phyloP scores from a whole-genome alignment of 352 stramenopile species.

The Phytophthora fragariae region DNA sequence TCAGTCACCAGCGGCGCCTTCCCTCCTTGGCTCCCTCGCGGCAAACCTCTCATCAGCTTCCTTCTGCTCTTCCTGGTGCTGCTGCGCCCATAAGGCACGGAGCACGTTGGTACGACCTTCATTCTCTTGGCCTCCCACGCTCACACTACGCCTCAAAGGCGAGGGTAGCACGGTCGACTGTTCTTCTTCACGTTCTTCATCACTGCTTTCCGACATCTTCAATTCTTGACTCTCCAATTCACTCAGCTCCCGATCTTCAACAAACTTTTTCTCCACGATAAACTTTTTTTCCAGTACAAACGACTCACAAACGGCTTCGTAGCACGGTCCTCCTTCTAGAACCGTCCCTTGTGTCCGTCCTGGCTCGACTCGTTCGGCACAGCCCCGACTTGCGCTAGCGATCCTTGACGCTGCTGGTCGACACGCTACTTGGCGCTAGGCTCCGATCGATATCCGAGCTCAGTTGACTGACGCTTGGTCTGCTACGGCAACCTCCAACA shows the following conservation, averaged over 20 bases:
- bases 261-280: background rate
- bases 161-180: too few relatives aligned
- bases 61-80: background rate
- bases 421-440: background rate
- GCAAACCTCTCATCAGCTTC: background rate
- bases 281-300: background rate
- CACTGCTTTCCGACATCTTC: too few relatives aligned
- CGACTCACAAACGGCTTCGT: background rate
- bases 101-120: too few relatives aligned
- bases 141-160: too few relatives aligned
- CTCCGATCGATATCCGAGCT: background rate
- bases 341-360: background rate
- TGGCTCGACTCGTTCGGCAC: too few relatives aligned
- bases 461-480: too few relatives aligned
- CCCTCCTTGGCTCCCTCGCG: too few relatives aligned
- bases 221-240: too few relatives aligned
- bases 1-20: too few relatives aligned
- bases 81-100: too few relatives aligned
- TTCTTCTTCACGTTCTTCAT: background rate
- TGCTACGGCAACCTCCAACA: background rate
- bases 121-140: too few relatives aligned
- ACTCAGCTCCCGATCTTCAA: too few relatives aligned
- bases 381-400: background rate
- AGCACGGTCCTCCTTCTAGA: background rate
- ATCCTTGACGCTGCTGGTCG: conserved; percentile 1